Conservation (phyloP, 352 stramenopile species). For the Pseudoperonospora humuli region DNA sequence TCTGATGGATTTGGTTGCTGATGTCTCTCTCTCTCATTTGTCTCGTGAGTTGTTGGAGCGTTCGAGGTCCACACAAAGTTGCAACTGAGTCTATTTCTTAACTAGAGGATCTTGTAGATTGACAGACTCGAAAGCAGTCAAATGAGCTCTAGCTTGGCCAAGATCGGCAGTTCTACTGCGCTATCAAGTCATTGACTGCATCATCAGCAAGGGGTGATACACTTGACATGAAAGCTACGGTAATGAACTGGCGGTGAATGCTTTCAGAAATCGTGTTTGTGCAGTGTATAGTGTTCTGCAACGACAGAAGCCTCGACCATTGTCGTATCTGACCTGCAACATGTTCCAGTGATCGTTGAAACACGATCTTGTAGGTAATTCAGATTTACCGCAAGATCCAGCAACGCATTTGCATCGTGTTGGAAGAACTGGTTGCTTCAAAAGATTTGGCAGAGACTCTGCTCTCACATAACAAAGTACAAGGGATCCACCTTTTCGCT, state of each 20-base stretch:
- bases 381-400: slow-evolving; percentile 63
- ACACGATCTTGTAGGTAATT: slow-evolving; percentile 30
- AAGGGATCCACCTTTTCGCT: slow-evolving; percentile 45
- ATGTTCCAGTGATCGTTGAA: slow-evolving; percentile 37
- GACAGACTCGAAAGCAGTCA: slow-evolving; percentile 41
- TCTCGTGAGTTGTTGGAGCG: slow-evolving; percentile 7
- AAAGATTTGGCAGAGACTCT: slow-evolving; percentile 69
- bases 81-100: slow-evolving; percentile 60
- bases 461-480: slow-evolving; percentile 36
- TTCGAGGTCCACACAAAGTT: slow-evolving; percentile 45
- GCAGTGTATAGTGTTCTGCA: slow-evolving; percentile 82
- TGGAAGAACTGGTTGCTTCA: slow-evolving; percentile 61
- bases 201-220: slow-evolving; percentile 1
- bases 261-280: slow-evolving; percentile 64
- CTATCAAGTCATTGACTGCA: slow-evolving; percentile 20
- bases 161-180: slow-evolving; percentile 63
- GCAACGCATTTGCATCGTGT: slow-evolving; percentile 77
- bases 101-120: slow-evolving; percentile 30
- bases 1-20: too few species aligned
- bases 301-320: slow-evolving; percentile 68
- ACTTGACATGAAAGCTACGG: slow-evolving; percentile 46
- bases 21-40: background rate
- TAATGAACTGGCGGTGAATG: slow-evolving; percentile 42
- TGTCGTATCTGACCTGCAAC: slow-evolving; percentile 43
- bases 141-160: slow-evolving; percentile 66